Evolutionary conservation across 179 eudicot genomes (phyloP), one percentile per base, ranked within the genome.

Genomic region (Beta macrorhiza): DNA sequence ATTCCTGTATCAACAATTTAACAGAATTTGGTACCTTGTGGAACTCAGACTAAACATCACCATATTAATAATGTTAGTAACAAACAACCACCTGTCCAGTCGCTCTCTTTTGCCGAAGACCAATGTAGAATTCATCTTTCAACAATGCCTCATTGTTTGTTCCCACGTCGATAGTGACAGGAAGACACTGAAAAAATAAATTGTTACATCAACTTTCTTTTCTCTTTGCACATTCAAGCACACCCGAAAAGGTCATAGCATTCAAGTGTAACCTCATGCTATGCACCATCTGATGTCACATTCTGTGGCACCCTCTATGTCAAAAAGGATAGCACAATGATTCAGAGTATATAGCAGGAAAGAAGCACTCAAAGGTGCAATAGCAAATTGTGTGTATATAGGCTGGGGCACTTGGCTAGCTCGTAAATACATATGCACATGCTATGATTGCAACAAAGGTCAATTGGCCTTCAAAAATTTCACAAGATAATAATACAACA

Each of bases 161-260:
- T 72, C 97, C 98, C 85, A 94, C 98, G 84, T 94, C 98, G 81
- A 94, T 94, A 62, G 97, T 94, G 59, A 94, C 87, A 45, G 98
- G 97, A 88, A 93, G 88, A 81, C 97, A 93, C 97, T 93, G 90
- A 75, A 81, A 79, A 57, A 57, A 45, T 14, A 19, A 72, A 58
- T 42, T n/a, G 13, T 11, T 51, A 42, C 69, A 3, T 78, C 63
- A 64, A 55, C 12, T 72, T n/a, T 73, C 59, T 63, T 13, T 47
- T 63, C 58, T 49, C 59, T 49, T 63, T 47, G 44, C 72, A 29
- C 1, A 17, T 22, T 65, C 20, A 45, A 64, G 14, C 22, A 51
- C 12, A 77, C 57, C 16, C 19, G 70, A 62, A 45, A 42, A 49
- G 22, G 11, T 14, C 42, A 79, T 16, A 22, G 45, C 12, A 72